phyloP scores from a whole-genome alignment of 306 rosid species.

The Chamaecrista fasciculata region DNA sequence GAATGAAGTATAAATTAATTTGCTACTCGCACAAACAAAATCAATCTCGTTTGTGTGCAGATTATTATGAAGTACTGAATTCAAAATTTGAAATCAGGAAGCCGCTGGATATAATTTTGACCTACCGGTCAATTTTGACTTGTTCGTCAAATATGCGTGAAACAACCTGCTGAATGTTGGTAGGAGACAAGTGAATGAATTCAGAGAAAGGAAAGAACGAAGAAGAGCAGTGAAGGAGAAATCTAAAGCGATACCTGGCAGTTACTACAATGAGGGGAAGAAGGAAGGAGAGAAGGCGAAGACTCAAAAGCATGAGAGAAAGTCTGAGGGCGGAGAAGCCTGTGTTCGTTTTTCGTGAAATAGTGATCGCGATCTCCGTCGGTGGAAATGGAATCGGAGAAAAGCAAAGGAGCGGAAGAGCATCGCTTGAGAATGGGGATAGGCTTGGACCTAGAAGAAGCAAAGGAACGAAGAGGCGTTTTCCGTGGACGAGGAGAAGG shows the following conservation, averaged over 20 bases:
- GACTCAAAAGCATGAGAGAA: constrained; percentile 46
- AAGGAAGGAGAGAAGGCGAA: constrained; percentile 49
- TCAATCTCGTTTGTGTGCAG: neutral
- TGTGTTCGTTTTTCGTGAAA: constrained; percentile 3
- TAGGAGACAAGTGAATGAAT: neutral
- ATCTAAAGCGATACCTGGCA: neutral
- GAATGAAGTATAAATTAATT: neutral
- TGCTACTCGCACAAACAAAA: neutral
- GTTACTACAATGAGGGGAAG: constrained; percentile 39
- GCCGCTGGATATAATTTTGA: neutral
- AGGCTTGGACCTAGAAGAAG: constrained; percentile 41
- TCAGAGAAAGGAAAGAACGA: neutral
- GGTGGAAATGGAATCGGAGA: neutral
- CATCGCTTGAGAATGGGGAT: constrained; percentile 47
- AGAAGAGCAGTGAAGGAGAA: neutral
- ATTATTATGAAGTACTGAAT: neutral
- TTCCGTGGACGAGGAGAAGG: constrained; percentile 32
- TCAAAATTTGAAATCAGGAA: neutral
- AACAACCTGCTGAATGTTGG: neutral
- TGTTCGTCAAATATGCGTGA: neutral
- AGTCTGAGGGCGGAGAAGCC: constrained; percentile 45
- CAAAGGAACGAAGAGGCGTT: constrained; percentile 29
- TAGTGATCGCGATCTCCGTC: constrained; percentile 20
- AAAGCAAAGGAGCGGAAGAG: constrained; percentile 58
- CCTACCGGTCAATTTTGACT: neutral